Evolutionary conservation across 805 yeast species (phyloP).

Genomic region (Myxozyma monticola): DNA sequence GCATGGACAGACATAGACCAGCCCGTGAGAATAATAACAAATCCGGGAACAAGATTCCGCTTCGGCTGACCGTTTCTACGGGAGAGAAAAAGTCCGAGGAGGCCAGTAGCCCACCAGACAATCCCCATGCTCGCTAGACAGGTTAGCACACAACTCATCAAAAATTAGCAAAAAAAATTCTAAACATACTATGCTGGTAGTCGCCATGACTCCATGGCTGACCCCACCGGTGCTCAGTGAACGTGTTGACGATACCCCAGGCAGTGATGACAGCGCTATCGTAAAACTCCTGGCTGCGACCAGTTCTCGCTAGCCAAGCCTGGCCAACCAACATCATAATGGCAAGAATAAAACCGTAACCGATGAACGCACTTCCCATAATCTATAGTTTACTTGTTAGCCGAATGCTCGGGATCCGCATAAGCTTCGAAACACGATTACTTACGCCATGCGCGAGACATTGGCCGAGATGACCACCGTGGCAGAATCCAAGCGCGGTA

Average conservation of each 20-base stretch:
- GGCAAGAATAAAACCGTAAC: slow-evolving; percentile 71
- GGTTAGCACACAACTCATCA: not conserved
- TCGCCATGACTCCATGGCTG: slow-evolving; percentile 92
- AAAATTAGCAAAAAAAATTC: not conserved
- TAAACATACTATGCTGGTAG: slow-evolving; percentile 53
- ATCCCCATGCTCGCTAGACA: slow-evolving; percentile 84
- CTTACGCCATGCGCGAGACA: slow-evolving; percentile 84
- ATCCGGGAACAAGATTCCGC: slow-evolving; percentile 76
- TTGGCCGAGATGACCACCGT: slow-evolving; percentile 82
- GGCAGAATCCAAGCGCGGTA: slow-evolving; percentile 84
- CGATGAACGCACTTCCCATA: slow-evolving; percentile 87
- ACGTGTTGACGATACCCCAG: slow-evolving; percentile 94
- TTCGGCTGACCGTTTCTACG: slow-evolving; percentile 47
- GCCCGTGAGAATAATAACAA: slow-evolving; percentile 83
- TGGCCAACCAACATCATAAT: slow-evolving; percentile 70
- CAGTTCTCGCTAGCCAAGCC: slow-evolving; percentile 48
- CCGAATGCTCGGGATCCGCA: not conserved
- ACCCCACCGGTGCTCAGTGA: slow-evolving; percentile 97
- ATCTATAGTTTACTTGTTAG: slow-evolving; percentile 40
- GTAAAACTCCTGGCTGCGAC: slow-evolving; percentile 76
- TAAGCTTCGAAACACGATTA: not conserved
- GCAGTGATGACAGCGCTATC: slow-evolving; percentile 77
- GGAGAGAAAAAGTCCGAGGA: slow-evolving; percentile 76
- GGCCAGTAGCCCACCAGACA: slow-evolving; percentile 94
- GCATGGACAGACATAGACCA: slow-evolving; percentile 92